A percentile compares a stretch with the other conserved stretches of the same genome.
These are phyloP conservation scores for Beauveria scarabaeidicola DNA, from an alignment of 2,329 filamentous ascomycete species.

Conservation along the genomic window DNA sequence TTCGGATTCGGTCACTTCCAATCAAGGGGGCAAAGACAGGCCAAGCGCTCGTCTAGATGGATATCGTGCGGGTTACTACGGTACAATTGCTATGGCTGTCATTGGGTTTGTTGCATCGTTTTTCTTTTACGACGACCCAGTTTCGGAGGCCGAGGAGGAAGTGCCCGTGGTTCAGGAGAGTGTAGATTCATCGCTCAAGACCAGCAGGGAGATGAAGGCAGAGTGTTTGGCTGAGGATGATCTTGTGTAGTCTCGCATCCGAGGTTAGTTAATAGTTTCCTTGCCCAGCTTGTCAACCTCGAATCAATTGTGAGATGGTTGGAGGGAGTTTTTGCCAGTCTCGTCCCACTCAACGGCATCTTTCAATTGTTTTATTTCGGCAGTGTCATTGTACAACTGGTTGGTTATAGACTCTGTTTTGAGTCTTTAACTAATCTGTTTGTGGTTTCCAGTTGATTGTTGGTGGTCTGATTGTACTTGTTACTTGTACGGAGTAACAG, in stretches of 20 bases:
- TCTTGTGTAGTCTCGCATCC: background rate
- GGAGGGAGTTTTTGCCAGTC: too few species aligned
- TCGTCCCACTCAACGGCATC: too few species aligned
- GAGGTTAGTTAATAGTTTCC: background rate
- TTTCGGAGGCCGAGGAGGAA: background rate
- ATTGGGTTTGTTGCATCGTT: background rate
- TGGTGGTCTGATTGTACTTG: background rate
- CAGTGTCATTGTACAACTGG: too few species aligned
- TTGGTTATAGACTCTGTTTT: too few species aligned
- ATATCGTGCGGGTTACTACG: slow-evolving; percentile 11
- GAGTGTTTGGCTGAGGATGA: background rate
- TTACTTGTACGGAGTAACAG: background rate
- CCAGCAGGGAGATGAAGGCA: background rate
- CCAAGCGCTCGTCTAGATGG: slow-evolving; percentile 5
- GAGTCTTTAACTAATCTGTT: too few species aligned
- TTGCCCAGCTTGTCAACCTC: background rate
- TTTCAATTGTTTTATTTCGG: too few species aligned
- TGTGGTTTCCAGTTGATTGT: background rate
- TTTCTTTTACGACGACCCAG: background rate
- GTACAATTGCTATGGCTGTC: slow-evolving; percentile 10
- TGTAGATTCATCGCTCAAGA: background rate
- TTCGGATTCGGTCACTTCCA: slow-evolving; percentile 15
- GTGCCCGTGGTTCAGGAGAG: background rate
- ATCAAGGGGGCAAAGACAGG: slow-evolving; percentile 9
- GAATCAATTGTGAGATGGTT: too few species aligned